phyloP scores from a whole-genome alignment of 2,329 filamentous ascomycete species.

The Verticillium isaacii region DNA sequence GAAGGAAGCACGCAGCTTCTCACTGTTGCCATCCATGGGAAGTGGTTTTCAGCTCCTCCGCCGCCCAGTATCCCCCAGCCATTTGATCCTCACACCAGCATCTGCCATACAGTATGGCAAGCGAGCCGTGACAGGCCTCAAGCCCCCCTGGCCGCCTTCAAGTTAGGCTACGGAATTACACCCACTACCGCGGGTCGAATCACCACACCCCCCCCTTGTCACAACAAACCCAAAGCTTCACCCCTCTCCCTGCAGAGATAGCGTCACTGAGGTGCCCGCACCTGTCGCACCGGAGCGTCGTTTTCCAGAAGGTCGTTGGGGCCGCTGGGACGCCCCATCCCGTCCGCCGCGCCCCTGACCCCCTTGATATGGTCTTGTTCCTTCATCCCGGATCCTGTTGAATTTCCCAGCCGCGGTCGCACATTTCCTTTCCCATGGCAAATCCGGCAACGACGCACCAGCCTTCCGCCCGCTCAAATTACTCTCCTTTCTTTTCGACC shows the following conservation, averaged over 20 bases:
- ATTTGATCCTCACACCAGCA: neutral
- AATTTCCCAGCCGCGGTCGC: constrained; percentile 4
- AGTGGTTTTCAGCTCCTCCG: too few species aligned
- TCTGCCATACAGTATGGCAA: constrained; percentile 8
- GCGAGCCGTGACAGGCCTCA: neutral
- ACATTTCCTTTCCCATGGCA: neutral
- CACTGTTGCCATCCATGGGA: too few species aligned
- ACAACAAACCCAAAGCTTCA: constrained; percentile 7
- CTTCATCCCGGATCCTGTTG: neutral
- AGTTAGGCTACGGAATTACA: neutral
- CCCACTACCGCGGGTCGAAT: constrained; percentile 4
- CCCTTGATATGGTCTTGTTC: neutral
- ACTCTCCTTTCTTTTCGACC: constrained; percentile 7
- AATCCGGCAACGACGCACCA: constrained; percentile 7
- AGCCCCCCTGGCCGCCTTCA: neutral
- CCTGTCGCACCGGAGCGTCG: neutral
- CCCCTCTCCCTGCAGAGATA: constrained; percentile 13
- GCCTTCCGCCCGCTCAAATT: constrained; percentile 6
- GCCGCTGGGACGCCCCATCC: neutral
- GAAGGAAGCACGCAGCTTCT: neutral
- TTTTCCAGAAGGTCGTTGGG: neutral
- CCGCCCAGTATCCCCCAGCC: constrained; percentile 1
- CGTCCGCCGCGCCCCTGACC: constrained; percentile 5
- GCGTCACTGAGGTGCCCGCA: constrained; percentile 9
- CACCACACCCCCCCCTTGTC: constrained; percentile 2